Base-by-base conservation (phyloP, 768 basidiomycete genomes). In the Auricularia sp. region DNA sequence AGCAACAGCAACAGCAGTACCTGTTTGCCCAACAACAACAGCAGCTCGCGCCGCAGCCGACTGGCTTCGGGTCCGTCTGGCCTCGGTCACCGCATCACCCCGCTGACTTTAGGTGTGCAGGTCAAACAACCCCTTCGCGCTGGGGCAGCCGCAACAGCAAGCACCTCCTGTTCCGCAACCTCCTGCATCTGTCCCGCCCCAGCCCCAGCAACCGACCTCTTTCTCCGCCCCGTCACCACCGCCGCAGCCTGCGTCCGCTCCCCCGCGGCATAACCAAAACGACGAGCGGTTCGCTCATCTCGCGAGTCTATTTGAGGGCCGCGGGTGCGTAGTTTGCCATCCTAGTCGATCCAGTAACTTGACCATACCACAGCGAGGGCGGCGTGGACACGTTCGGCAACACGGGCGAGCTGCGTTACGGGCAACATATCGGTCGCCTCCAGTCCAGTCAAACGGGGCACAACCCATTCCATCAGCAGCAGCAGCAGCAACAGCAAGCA, bases 321-420 rank as follows among this genome's bases (percentile, higher is more conserved):
- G 88, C 62, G 70, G 39, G 39, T 42, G 39, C 39, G 39, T 5
- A 42, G 7, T 8, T 42, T 42, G 8, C 24, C 16, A 69, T 66
- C 13, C 3, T 62, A 42, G 21, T 45, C 21, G 36, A 66, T 29
- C 29, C 29, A 29, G 29, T 29, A 29, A 29, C 29, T 62, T n/a
- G 4, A 1, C 2, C 39, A 5, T 42, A 14, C 39, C 35, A 10
- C 56, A 75, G 80, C 34, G 95, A 97, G 65, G 94, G 92, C 69
- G 96, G 97, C 1, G 79, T 90, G 73, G 97, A 99, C 76, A 96
- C 96, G 63, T 98, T 98, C 72, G 96, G 96, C 62, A 99, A 98
- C 73, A 70, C 85, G 37, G 96, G 96, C 21, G 67, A 79, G 62
- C 73, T 96, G 67, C 83, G 94, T 80, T 86, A 63, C 67, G 80